A percentile compares a stretch with the other conserved stretches of the same genome.
phyloP scores from a whole-genome alignment of 2,329 filamentous ascomycete species.

The Neospermospora avenae region DNA sequence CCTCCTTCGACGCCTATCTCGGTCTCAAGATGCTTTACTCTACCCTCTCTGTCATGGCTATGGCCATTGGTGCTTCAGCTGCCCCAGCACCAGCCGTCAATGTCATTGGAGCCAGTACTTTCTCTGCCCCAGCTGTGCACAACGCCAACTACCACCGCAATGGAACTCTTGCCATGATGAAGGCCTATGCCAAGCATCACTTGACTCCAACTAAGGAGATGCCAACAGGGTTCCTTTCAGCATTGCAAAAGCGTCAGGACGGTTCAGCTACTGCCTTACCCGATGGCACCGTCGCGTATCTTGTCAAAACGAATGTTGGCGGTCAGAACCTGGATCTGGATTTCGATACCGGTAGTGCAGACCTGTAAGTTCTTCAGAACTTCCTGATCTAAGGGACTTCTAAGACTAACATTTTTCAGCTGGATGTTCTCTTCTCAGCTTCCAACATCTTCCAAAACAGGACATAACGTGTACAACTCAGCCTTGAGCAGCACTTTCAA shows the following conservation, averaged over 20 bases:
- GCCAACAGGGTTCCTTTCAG: conserved; percentile 23
- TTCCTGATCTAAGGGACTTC: not conserved
- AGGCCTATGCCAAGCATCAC: conserved; percentile 34
- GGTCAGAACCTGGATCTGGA: conserved; percentile 33
- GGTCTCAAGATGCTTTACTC: conserved; percentile 29
- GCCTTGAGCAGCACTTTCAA: conserved; percentile 29
- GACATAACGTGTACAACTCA: conserved; percentile 27
- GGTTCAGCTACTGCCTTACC: conserved; percentile 25
- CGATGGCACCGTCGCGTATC: conserved; percentile 29
- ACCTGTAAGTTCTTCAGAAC: conserved; percentile 29
- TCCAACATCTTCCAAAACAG: conserved; percentile 13
- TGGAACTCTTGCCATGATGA: conserved; percentile 33
- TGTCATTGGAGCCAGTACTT: conserved; percentile 10
- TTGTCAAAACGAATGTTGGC: conserved; percentile 28
- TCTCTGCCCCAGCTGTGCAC: conserved; percentile 30
- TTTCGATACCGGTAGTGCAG: conserved; percentile 33
- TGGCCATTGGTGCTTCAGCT: conserved; percentile 27
- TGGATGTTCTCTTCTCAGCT: conserved; percentile 35
- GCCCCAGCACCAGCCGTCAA: conserved; percentile 23
- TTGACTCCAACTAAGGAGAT: conserved; percentile 29
- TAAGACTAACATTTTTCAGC: conserved; percentile 7
- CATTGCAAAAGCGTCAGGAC: conserved; percentile 32
- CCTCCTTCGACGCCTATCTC: conserved; percentile 2
- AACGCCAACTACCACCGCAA: conserved; percentile 31
- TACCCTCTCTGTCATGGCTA: conserved; percentile 19